Conservation (phyloP, 495 filamentous ascomycete genomes). For the Diplogelasinospora grovesii region DNA sequence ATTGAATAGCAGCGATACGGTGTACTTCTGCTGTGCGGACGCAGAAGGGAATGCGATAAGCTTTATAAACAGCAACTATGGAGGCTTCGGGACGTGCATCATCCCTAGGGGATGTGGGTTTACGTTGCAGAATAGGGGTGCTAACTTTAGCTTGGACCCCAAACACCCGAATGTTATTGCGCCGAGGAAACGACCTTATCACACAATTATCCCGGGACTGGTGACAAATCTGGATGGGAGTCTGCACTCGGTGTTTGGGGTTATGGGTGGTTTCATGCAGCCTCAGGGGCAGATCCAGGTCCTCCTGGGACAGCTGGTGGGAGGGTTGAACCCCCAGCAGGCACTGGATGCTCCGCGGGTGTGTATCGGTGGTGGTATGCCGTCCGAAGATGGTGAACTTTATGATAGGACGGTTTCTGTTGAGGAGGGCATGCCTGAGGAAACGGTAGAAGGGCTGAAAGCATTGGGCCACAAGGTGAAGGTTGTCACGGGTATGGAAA, state of each 20-base stretch:
- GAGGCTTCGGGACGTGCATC: constrained; percentile 82
- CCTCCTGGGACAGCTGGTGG: constrained; percentile 80
- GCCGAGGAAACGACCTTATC: constrained; percentile 86
- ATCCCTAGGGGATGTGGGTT: constrained; percentile 81
- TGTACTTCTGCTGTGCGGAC: constrained; percentile 87
- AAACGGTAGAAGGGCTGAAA: constrained; percentile 58
- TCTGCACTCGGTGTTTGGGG: constrained; percentile 80
- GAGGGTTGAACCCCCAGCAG: constrained; percentile 77
- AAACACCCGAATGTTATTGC: constrained; percentile 72
- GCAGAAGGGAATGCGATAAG: constrained; percentile 76
- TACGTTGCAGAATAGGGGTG: constrained; percentile 90
- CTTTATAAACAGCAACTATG: constrained; percentile 96
- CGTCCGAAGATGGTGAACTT: constrained; percentile 37
- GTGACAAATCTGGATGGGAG: constrained; percentile 70
- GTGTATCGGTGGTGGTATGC: constrained; percentile 68
- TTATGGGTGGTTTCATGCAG: constrained; percentile 99
- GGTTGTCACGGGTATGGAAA: constrained; percentile 58
- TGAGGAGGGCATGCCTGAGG: constrained; percentile 75
- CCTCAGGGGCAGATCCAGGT: constrained; percentile 97
- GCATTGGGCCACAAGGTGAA: constrained; percentile 66
- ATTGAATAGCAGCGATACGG: constrained; percentile 73
- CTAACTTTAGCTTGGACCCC: constrained; percentile 63
- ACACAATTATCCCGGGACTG: constrained; percentile 94
- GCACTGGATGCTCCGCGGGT: constrained; percentile 86
- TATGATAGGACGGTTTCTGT: constrained; percentile 53